These are phyloP conservation scores for Parathielavia hyrcaniae DNA, from an alignment of 495 filamentous ascomycete species.

Conservation along the genomic window DNA sequence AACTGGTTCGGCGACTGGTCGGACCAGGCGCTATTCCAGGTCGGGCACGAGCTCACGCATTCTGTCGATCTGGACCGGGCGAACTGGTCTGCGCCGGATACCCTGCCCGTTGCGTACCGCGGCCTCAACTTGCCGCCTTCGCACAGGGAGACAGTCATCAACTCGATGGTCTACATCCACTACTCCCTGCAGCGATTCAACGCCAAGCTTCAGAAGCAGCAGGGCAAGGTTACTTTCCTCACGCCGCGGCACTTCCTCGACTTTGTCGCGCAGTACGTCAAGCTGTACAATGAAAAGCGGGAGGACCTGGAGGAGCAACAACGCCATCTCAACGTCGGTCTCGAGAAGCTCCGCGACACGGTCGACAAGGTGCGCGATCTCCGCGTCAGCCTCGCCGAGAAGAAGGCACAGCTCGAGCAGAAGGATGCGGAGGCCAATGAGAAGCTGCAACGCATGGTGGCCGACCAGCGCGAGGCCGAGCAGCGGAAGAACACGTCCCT, in stretches of 20 bases:
- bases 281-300: constrained; percentile 94
- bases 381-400: constrained; percentile 80
- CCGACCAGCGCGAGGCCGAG: constrained; percentile 93
- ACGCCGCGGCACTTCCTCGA: constrained; percentile 96
- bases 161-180: constrained; percentile 98
- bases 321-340: constrained; percentile 91
- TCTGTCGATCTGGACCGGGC: constrained; percentile 88
- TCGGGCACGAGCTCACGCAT: constrained; percentile 90
- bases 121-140: constrained; percentile 77
- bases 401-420: constrained; percentile 84
- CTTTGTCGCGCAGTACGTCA: constrained; percentile 96
- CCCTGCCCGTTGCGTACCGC: constrained; percentile 83
- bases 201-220: constrained; percentile 78
- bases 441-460: constrained; percentile 93
- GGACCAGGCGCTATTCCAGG: constrained; percentile 97
- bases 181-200: constrained; percentile 91
- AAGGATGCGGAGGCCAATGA: constrained; percentile 96
- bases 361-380: constrained; percentile 96
- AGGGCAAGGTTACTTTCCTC: constrained; percentile 82
- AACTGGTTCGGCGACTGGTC: constrained; percentile 99
- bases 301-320: constrained; percentile 98
- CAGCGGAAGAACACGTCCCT: constrained; percentile 79
- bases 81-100: constrained; percentile 80
- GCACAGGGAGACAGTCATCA: constrained; percentile 84
- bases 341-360: constrained; percentile 96